Evolutionary conservation across 2,329 filamentous ascomycete genomes (phyloP).

Genomic region (Tothia fuscella): DNA sequence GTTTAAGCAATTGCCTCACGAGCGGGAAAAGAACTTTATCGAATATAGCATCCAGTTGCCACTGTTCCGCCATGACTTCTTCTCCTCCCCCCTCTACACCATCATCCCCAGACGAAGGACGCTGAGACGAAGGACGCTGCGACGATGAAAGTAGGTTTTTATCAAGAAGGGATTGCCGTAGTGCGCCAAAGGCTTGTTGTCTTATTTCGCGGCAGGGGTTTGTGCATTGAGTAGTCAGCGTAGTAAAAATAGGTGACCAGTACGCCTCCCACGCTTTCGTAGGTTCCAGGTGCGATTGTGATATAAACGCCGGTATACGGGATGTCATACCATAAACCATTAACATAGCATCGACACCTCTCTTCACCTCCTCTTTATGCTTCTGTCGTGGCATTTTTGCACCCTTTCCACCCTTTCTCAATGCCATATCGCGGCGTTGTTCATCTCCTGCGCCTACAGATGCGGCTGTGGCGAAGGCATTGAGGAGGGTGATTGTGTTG

Average conservation of each 20-base stretch:
- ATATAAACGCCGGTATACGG: conserved; percentile 10
- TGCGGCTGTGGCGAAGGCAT: conserved; percentile 78
- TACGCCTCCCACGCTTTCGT: conserved; percentile 82
- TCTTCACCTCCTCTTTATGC: conserved; percentile 59
- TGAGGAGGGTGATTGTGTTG: conserved; percentile 68
- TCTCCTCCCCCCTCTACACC: conserved; percentile 7
- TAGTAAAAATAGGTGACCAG: conserved; percentile 89
- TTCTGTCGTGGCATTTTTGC: conserved; percentile 13
- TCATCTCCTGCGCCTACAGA: conserved; percentile 60
- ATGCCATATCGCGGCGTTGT: conserved; percentile 49
- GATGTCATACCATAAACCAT: conserved; percentile 9
- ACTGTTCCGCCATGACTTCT: background rate
- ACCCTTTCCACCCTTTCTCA: conserved; percentile 40
- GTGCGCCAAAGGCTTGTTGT: conserved; percentile 71
- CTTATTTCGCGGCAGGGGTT: conserved; percentile 91
- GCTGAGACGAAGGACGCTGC: too few species aligned
- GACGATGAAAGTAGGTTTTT: conserved; percentile 70
- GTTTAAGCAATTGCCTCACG: conserved; percentile 76
- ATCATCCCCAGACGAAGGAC: too few species aligned
- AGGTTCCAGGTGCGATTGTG: conserved; percentile 10
- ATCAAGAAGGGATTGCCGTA: conserved; percentile 78
- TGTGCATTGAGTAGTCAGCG: conserved; percentile 77
- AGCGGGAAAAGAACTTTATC: conserved; percentile 86
- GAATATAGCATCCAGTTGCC: conserved; percentile 76
- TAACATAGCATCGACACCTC: conserved; percentile 67